Evolutionary conservation across 768 basidiomycete genomes (phyloP), one percentile per base, ranked within the genome.

Genomic region (Heimioporus sp.): DNA sequence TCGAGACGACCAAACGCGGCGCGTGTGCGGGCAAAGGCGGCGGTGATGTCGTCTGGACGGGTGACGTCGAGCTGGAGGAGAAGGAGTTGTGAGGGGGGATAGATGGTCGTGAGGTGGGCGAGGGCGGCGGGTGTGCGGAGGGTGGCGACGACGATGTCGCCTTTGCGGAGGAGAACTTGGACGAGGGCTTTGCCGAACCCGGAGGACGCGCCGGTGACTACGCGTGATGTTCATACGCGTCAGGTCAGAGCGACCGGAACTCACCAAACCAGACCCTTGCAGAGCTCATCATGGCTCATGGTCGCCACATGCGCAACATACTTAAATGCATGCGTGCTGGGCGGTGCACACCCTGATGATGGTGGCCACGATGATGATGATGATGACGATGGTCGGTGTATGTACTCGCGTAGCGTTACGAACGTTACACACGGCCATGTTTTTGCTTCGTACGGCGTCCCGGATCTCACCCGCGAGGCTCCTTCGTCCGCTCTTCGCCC

Each of bases 81-180:
- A 17, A 76, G 61, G 1, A 79, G 69, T 2, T 56, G 12, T 28
- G 24, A 28, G 24, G 24, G 24, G 3, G 65, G 57, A 49, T 72
- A 70, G 20, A 64, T 31, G 0, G 44, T 40, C 1, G 53, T 47
- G 12, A 70, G 64, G 13, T 67, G 63, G 17, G 57, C 48, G 28
- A 76, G 61, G 24, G 52, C 61, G 13, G 57, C 64, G 8, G 74
- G 75, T 47, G 62, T 72, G 43, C 76, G 74, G 21, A 76, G 55
- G n/a, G 77, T 77, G 10, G 78, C 77, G 50, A 75, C 64, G 45
- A 67, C 76, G 6, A 49, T 68, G 38, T 75, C 73, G 15, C 76
- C 76, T 11, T 65, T 56, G 2, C 40, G 46, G 17, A 77, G 69
- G 38, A 64, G 66, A 17, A 49, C 46, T 43, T 73, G 65, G 10